phyloP scores from a whole-genome alignment of 2,329 filamentous ascomycete species.

The Sporothrix protearum region DNA sequence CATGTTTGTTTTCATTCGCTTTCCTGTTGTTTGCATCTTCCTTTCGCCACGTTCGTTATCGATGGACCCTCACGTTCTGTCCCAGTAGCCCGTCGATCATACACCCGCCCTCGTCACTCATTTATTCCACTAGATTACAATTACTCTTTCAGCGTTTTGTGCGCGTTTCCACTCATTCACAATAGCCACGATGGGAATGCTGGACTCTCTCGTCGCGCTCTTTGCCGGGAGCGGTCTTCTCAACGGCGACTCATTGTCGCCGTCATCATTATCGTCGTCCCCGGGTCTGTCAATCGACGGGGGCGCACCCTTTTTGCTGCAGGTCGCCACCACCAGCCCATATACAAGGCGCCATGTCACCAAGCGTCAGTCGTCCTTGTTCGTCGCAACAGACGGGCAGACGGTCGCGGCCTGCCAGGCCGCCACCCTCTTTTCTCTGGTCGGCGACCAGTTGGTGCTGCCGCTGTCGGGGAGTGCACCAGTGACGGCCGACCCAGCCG shows the following conservation, averaged over 20 bases:
- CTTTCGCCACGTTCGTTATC: background rate
- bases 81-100: no score
- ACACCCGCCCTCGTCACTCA: background rate
- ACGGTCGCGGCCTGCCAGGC: background rate
- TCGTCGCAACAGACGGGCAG: background rate
- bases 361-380: background rate
- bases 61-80: background rate
- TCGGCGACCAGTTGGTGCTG: slow-evolving; percentile 7
- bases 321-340: background rate
- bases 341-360: background rate
- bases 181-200: background rate
- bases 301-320: background rate
- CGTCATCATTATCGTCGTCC: background rate
- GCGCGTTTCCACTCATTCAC: background rate
- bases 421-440: background rate
- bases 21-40: background rate
- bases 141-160: no score
- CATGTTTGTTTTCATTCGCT: background rate
- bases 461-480: background rate
- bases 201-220: background rate
- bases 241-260: background rate
- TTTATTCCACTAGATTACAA: no score
- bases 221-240: background rate
- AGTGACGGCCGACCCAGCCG: background rate
- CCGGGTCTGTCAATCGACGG: background rate